These are phyloP conservation scores for Malus sylvestris DNA, from an alignment of 306 rosid genomes.

Conservation along the genomic window DNA sequence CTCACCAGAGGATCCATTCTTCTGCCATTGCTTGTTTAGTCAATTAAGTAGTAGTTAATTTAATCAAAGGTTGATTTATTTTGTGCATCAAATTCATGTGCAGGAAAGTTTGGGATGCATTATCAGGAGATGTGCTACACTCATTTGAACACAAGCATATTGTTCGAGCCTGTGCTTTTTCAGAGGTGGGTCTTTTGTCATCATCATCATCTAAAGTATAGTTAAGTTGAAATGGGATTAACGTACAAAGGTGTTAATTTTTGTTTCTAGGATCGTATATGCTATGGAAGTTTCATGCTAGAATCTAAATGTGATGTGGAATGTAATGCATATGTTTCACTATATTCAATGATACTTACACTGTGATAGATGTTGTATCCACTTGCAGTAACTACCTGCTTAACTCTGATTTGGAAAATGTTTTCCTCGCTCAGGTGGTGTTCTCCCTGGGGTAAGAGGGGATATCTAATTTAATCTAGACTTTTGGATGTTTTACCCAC, in stretches of 20 bases:
- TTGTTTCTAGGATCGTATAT: neutral
- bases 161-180: conserved; percentile 90
- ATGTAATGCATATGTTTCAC: neutral
- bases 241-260: neutral
- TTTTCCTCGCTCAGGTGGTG: neutral
- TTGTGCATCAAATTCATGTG: conserved; percentile 17
- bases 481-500: neutral
- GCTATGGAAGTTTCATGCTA: neutral
- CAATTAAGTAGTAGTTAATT: neutral
- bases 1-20: neutral
- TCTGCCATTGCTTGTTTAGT: neutral
- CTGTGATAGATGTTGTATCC: neutral
- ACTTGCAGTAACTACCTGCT: neutral
- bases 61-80: conserved; percentile 4
- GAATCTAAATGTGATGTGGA: neutral
- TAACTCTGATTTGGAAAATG: neutral
- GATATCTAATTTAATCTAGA: neutral
- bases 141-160: conserved; percentile 98
- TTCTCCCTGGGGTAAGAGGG: neutral
- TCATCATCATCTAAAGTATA: neutral
- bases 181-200: conserved; percentile 52
- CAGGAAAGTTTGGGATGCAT: conserved; percentile 99
- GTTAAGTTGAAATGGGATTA: neutral
- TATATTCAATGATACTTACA: neutral
- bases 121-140: conserved; percentile 84